phyloP scores from a whole-genome alignment of 768 basidiomycete species.

The Boletales sp. region DNA sequence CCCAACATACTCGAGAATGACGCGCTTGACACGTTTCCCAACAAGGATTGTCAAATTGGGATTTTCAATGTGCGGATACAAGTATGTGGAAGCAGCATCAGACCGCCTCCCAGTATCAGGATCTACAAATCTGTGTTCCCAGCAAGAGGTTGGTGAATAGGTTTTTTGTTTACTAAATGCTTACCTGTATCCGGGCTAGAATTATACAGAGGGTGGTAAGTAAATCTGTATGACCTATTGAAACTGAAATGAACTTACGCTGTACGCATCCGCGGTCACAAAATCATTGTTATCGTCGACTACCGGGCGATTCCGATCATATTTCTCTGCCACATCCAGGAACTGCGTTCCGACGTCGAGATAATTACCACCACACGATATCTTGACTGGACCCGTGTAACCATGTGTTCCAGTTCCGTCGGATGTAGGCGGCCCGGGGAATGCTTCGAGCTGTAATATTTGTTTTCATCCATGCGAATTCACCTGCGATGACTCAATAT shows the following conservation, averaged over 20 bases:
- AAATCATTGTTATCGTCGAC: constrained; percentile 51
- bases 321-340: constrained; percentile 41
- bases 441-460: constrained; percentile 28
- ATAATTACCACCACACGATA: constrained; percentile 15
- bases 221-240: too few species aligned
- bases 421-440: constrained; percentile 14
- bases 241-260: too few species aligned
- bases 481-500: too few species aligned
- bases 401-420: constrained; percentile 35
- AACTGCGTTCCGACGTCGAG: constrained; percentile 36
- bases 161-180: too few species aligned
- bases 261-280: constrained; percentile 20
- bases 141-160: too few species aligned
- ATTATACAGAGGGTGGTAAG: too few species aligned
- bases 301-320: constrained; percentile 44
- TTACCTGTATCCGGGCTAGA: too few species aligned
- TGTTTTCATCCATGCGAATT: too few species aligned
- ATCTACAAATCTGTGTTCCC: constrained; percentile 48
- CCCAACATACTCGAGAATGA: constrained; percentile 33
- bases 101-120: constrained; percentile 33
- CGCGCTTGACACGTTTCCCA: constrained; percentile 33
- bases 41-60: constrained; percentile 30
- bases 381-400: constrained; percentile 29
- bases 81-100: constrained; percentile 32
- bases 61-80: constrained; percentile 33